These are phyloP conservation scores for Pholiota microspora DNA, from an alignment of 768 basidiomycete species.

Conservation along the genomic window DNA sequence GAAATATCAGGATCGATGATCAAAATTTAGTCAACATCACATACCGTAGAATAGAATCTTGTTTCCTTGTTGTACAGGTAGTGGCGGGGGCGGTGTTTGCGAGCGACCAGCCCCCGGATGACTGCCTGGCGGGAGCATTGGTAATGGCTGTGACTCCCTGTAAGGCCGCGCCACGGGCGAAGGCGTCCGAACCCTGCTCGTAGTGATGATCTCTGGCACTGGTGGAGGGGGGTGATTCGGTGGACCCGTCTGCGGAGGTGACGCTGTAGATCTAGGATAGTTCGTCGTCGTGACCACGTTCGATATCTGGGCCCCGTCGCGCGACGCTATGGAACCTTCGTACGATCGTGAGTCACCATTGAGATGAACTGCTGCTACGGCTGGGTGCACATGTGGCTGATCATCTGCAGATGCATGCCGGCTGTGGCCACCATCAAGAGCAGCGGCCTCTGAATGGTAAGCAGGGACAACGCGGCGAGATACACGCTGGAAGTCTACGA, in stretches of 20 bases:
- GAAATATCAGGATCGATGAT: neutral
- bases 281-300: neutral
- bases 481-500: slow-evolving; percentile 29
- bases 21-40: slow-evolving; percentile 21
- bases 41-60: slow-evolving; percentile 85
- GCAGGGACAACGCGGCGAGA: slow-evolving; percentile 25
- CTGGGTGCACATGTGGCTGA: neutral
- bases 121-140: slow-evolving; percentile 21
- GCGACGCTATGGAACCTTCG: slow-evolving; percentile 9
- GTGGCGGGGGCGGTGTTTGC: slow-evolving; percentile 26
- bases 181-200: slow-evolving; percentile 10
- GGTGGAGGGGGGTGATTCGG: slow-evolving; percentile 26
- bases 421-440: slow-evolving; percentile 6
- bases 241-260: slow-evolving; percentile 26
- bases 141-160: slow-evolving; percentile 26
- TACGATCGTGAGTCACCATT: slow-evolving; percentile 21
- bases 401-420: slow-evolving; percentile 15
- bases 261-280: slow-evolving; percentile 16
- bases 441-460: slow-evolving; percentile 14
- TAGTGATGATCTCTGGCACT: slow-evolving; percentile 15
- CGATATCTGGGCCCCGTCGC: neutral
- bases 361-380: slow-evolving; percentile 1
- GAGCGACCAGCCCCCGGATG: slow-evolving; percentile 19
- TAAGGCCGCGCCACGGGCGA: slow-evolving; percentile 16
- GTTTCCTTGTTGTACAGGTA: slow-evolving; percentile 23